Evolutionary conservation across 257 asterid genomes (phyloP).

Genomic region (Fraxinus quadrangulata): DNA sequence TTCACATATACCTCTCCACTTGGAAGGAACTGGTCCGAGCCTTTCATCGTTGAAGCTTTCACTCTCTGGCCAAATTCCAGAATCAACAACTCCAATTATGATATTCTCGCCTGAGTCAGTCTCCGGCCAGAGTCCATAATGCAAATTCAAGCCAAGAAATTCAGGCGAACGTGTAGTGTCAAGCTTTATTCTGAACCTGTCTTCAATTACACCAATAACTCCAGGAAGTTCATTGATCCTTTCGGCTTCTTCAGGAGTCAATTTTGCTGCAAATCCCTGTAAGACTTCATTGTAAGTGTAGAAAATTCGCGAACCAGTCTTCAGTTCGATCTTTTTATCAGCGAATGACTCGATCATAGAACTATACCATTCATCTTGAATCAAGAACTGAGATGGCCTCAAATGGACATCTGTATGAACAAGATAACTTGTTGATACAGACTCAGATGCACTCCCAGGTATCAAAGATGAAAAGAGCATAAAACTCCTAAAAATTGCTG

Average conservation of each 20-base stretch:
- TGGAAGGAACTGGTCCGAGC: slow-evolving; percentile 18
- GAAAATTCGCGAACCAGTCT: slow-evolving; percentile 6
- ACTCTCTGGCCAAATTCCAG: slow-evolving; percentile 34
- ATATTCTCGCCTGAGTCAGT: slow-evolving; percentile 18
- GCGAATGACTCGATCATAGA: slow-evolving; percentile 12
- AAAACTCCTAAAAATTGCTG: background rate
- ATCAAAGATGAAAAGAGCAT: background rate
- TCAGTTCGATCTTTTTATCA: background rate
- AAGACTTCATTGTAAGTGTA: slow-evolving; percentile 17
- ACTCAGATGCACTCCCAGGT: background rate
- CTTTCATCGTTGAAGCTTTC: slow-evolving; percentile 22
- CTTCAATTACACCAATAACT: background rate
- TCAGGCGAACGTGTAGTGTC: slow-evolving; percentile 19
- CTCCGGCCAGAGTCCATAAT: slow-evolving; percentile 24
- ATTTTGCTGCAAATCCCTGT: slow-evolving; percentile 25
- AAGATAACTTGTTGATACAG: background rate
- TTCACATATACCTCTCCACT: slow-evolving; percentile 25
- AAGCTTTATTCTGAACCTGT: background rate
- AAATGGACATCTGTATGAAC: slow-evolving; percentile 18
- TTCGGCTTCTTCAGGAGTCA: slow-evolving; percentile 21
- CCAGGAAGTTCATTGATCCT: slow-evolving; percentile 5
- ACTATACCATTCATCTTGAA: slow-evolving; percentile 20
- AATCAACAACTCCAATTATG: slow-evolving; percentile 25
- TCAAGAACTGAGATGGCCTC: slow-evolving; percentile 17
- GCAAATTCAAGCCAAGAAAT: slow-evolving; percentile 24